These are phyloP conservation scores for Alternaria tenuissima DNA, from an alignment of 2,329 filamentous ascomycete genomes.

Conservation along the genomic window DNA sequence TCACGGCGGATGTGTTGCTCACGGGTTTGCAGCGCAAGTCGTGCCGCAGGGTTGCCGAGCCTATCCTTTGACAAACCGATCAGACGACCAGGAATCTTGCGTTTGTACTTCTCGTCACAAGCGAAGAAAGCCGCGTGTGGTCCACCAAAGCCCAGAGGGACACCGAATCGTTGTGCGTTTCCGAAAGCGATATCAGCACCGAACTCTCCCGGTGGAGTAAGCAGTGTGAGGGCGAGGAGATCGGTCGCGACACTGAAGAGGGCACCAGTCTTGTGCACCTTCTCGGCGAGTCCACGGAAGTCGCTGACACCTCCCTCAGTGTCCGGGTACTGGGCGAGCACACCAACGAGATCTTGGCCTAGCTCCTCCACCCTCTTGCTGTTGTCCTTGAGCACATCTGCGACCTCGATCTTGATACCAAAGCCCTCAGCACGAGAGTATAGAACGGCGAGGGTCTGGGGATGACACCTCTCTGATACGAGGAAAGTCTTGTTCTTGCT, in stretches of 20 bases:
- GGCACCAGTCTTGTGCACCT: slow-evolving; percentile 78
- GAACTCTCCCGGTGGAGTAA: slow-evolving; percentile 91
- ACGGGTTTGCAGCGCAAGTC: slow-evolving; percentile 87
- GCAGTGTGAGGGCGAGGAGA: slow-evolving; percentile 82
- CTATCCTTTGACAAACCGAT: slow-evolving; percentile 93
- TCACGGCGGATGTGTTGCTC: slow-evolving; percentile 97
- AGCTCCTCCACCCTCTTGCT: slow-evolving; percentile 73
- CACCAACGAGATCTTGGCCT: slow-evolving; percentile 84
- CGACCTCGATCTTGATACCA: slow-evolving; percentile 77
- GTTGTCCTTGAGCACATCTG: slow-evolving; percentile 73
- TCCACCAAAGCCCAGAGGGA: slow-evolving; percentile 90
- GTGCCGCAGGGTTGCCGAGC: slow-evolving; percentile 79
- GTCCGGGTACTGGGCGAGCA: slow-evolving; percentile 94
- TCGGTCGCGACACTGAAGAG: slow-evolving; percentile 91
- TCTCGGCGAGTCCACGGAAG: slow-evolving; percentile 75
- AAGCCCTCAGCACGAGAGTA: slow-evolving; percentile 90
- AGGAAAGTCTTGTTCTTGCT: slow-evolving; percentile 80
- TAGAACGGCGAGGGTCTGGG: slow-evolving; percentile 85
- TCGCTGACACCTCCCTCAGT: slow-evolving; percentile 82
- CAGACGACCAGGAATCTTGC: slow-evolving; percentile 89
- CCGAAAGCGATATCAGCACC: slow-evolving; percentile 96
- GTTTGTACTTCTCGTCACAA: slow-evolving; percentile 88
- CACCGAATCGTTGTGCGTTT: slow-evolving; percentile 88
- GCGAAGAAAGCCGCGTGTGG: slow-evolving; percentile 98
- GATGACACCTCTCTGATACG: slow-evolving; percentile 82